Percentiles rank a stretch among this genome's conserved stretches.
These are phyloP conservation scores for Lactarius tabidus DNA, from an alignment of 768 basidiomycete species.

Conservation along the genomic window DNA sequence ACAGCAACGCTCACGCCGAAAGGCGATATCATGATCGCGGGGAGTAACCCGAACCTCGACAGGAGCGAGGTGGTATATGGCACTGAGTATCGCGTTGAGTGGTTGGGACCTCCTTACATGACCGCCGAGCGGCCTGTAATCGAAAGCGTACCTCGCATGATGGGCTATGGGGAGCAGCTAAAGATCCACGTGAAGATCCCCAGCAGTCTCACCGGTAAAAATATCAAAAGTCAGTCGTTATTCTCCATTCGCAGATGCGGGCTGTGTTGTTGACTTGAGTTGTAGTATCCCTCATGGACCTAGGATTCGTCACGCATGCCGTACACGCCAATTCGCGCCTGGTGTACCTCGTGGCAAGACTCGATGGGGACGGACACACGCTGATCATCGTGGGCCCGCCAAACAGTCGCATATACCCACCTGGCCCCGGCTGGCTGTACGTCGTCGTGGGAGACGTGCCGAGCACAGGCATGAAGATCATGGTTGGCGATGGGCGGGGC, in stretches of 20 bases:
- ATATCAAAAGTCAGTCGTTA: conserved; percentile 46
- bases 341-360: conserved; percentile 54
- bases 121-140: conserved; percentile 50
- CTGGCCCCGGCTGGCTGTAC: conserved; percentile 76
- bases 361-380: conserved; percentile 41
- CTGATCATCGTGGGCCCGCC: conserved; percentile 65
- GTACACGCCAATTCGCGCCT: conserved; percentile 73
- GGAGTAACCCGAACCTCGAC: conserved; percentile 82
- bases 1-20: conserved; percentile 72
- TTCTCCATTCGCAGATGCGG: neutral
- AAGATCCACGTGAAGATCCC: conserved; percentile 44
- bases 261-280: neutral
- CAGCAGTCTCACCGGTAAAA: conserved; percentile 35
- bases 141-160: conserved; percentile 30
- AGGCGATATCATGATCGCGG: conserved; percentile 72
- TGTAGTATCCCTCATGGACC: conserved; percentile 71
- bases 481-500: conserved; percentile 62
- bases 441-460: conserved; percentile 64
- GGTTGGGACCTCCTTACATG: conserved; percentile 83
- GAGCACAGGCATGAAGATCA: conserved; percentile 55
- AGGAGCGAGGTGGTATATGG: conserved; percentile 67
- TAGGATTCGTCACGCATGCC: conserved; percentile 77
- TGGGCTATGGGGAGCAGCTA: conserved; percentile 46
- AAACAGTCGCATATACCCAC: conserved; percentile 62
- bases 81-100: conserved; percentile 88